Evolutionary conservation across 805 yeast species (phyloP).

Genomic region (Sungouiella blattae): DNA sequence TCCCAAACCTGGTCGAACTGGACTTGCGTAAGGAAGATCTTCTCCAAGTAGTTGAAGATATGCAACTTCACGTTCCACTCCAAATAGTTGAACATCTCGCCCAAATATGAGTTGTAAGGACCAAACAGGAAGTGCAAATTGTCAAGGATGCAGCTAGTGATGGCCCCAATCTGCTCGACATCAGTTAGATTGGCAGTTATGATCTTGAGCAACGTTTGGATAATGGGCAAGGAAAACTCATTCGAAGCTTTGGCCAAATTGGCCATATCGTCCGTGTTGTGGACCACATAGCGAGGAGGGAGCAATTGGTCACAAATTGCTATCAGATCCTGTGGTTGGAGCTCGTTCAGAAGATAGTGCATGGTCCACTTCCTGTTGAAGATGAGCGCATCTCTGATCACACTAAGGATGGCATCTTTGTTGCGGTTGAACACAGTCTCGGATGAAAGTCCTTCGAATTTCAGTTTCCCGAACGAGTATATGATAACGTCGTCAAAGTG

Average conservation of each 20-base stretch:
- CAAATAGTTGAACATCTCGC: conserved; percentile 35
- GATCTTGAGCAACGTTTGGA: conserved; percentile 37
- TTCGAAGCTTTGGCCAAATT: conserved; percentile 15
- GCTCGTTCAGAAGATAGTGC: conserved; percentile 18
- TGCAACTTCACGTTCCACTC: conserved; percentile 25
- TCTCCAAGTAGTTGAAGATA: conserved; percentile 27
- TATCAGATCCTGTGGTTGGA: conserved; percentile 16
- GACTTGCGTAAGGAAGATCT: conserved; percentile 21
- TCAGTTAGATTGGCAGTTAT: conserved; percentile 20
- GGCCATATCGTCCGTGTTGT: conserved; percentile 15
- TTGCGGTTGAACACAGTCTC: conserved; percentile 4
- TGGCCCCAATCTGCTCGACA: conserved; percentile 9
- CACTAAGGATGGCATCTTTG: conserved; percentile 7
- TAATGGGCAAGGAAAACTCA: conserved; percentile 40
- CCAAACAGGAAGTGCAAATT: conserved; percentile 26
- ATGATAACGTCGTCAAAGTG: conserved; percentile 10
- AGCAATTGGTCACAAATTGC: conserved; percentile 17
- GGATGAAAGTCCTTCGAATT: conserved; percentile 2
- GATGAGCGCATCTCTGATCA: conserved; percentile 13
- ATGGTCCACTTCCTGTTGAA: conserved; percentile 18
- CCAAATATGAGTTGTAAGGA: conserved; percentile 31
- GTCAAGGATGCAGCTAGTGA: conserved; percentile 16
- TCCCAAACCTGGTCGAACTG: conserved; percentile 6
- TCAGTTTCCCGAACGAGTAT: conserved; percentile 12
- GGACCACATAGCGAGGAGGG: conserved; percentile 1